These are phyloP conservation scores for Diaporthe batatas DNA, from an alignment of 2,329 filamentous ascomycete genomes.

Conservation along the genomic window DNA sequence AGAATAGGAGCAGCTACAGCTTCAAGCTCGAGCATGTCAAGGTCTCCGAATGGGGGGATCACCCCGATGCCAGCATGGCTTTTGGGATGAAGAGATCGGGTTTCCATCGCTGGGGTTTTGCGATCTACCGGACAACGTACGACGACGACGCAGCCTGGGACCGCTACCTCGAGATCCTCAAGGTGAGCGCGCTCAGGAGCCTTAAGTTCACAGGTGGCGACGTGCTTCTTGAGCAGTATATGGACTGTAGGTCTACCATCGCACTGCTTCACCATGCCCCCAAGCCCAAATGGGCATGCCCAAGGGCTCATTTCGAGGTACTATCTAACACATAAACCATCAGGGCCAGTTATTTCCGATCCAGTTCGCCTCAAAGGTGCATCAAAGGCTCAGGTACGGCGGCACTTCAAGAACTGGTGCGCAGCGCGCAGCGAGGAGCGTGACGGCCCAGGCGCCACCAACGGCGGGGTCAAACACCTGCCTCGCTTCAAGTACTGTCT, in stretches of 20 bases:
- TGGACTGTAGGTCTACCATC: not conserved
- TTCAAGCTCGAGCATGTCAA: not conserved
- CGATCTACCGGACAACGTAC: conserved; percentile 2
- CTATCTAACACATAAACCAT: not conserved
- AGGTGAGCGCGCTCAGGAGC: not conserved
- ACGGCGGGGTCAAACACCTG: not conserved
- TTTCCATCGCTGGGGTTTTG: not conserved
- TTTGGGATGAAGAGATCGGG: not conserved
- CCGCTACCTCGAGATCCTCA: not conserved
- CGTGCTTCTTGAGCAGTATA: conserved; percentile 14
- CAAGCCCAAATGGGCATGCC: not conserved
- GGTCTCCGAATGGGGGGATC: not conserved
- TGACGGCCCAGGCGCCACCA: not conserved
- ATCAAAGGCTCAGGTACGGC: not conserved
- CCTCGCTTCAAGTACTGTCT: conserved; percentile 7
- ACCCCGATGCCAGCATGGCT: not conserved
- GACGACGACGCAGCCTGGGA: conserved; percentile 5
- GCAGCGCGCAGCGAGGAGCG: conserved; percentile 8
- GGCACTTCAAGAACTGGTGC: conserved; percentile 5
- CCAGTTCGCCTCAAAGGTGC: not conserved
- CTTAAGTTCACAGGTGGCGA: not conserved
- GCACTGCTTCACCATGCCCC: not conserved
- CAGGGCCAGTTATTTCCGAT: not conserved
- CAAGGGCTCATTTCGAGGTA: no score
- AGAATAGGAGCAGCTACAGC: not conserved